Conservation (phyloP, 495 filamentous ascomycete genomes). For the Neurospora hispaniola region DNA sequence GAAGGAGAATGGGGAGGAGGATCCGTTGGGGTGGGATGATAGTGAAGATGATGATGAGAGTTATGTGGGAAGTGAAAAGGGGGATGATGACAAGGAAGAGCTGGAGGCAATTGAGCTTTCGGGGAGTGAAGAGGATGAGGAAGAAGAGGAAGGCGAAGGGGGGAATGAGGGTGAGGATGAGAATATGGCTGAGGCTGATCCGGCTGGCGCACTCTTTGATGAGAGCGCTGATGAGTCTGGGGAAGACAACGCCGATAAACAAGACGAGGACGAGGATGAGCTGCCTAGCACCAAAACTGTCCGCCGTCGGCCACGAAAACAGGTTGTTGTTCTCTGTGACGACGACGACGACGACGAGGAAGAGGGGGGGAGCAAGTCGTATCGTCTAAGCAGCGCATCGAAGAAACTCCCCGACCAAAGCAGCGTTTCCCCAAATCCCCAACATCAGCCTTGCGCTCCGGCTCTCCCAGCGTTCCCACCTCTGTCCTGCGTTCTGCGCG, state of each 20-base stretch:
- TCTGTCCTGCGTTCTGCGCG: constrained; percentile 47
- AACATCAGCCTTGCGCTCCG: constrained; percentile 14
- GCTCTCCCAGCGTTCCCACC: constrained; percentile 37
- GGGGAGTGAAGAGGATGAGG: constrained; percentile 38
- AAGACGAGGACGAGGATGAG: constrained; percentile 29
- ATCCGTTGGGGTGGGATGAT: constrained; percentile 49
- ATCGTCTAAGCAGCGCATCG: constrained; percentile 33
- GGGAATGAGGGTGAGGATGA: constrained; percentile 29
- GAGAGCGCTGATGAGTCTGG: constrained; percentile 31
- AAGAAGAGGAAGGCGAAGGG: constrained; percentile 19
- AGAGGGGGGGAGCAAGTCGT: neutral
- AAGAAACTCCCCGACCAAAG: constrained; percentile 36
- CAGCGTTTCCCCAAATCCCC: constrained; percentile 25
- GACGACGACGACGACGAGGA: constrained; percentile 51
- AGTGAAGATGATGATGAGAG: constrained; percentile 42
- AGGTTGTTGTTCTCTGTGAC: constrained; percentile 42
- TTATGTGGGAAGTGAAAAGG: constrained; percentile 30
- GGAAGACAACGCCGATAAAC: constrained; percentile 28
- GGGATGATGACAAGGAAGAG: constrained; percentile 24
- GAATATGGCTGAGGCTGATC: constrained; percentile 2
- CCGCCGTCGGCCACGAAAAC: constrained; percentile 31
- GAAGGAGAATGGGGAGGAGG: constrained; percentile 35
- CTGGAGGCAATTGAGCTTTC: constrained; percentile 33
- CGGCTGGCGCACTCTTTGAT: constrained; percentile 17
- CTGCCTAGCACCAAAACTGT: constrained; percentile 25